A percentile compares a stretch with the other conserved stretches of the same genome.
Conservation (phyloP, 2,329 filamentous ascomycete genomes). For the Sclerotinia sclerotiorum region DNA sequence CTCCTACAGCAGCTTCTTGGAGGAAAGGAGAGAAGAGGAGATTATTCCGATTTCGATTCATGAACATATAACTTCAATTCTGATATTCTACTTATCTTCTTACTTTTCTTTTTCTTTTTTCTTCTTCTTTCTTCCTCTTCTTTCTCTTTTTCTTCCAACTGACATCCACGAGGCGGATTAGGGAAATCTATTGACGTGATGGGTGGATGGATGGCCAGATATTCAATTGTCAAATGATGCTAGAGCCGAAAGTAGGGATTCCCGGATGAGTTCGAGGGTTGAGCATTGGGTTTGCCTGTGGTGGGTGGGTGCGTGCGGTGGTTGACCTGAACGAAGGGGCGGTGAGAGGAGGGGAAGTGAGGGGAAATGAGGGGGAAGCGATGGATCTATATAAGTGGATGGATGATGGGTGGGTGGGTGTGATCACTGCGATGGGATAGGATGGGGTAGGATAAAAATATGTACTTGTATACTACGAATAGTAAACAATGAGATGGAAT, state of each 20-base stretch:
- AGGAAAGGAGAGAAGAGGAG: background rate
- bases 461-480: background rate
- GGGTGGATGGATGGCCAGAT: background rate
- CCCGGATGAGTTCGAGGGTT: background rate
- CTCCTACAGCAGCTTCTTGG: background rate
- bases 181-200: background rate
- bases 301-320: background rate
- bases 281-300: background rate
- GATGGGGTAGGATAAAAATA: background rate
- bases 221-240: no score
- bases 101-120: background rate
- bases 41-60: background rate
- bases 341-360: background rate
- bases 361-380: background rate
- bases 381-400: conserved; percentile 1
- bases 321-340: no score
- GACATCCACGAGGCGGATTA: background rate
- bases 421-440: background rate
- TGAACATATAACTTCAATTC: conserved; percentile 10
- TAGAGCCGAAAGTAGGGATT: background rate
- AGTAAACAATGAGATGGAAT: no score
- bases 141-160: background rate
- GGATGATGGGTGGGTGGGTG: background rate
- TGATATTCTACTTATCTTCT: background rate
- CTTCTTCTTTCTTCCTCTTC: background rate